Evolutionary conservation across 2,329 filamentous ascomycete genomes (phyloP).

Genomic region (Apiospora saccharicola): DNA sequence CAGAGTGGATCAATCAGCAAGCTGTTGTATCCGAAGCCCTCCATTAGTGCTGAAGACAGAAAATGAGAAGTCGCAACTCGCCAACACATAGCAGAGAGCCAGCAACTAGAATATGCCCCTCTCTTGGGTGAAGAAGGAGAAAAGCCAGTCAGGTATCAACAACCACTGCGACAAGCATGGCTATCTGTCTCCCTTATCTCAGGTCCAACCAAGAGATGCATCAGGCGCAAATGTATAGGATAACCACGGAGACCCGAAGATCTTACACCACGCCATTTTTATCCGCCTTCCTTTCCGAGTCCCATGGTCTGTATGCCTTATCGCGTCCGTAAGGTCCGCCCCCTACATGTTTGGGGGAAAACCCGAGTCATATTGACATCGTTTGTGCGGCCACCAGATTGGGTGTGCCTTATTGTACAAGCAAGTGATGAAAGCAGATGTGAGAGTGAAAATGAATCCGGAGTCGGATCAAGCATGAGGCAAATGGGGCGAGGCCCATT

Average conservation of each 20-base stretch:
- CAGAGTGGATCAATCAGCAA: not conserved
- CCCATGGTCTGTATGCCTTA: slow-evolving; percentile 3
- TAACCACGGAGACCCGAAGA: not conserved
- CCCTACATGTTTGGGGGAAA: not conserved
- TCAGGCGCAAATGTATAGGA: not conserved
- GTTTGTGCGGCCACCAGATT: not conserved
- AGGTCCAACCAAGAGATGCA: not conserved
- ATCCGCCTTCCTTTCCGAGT: not conserved
- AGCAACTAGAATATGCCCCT: not conserved
- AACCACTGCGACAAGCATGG: not conserved
- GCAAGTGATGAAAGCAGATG: not conserved
- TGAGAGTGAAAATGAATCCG: not conserved
- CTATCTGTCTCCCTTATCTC: not conserved
- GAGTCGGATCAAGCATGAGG: not conserved
- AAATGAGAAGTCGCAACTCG: not conserved
- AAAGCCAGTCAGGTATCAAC: slow-evolving; percentile 1
- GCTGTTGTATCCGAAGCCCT: not conserved
- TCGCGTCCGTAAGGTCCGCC: not conserved
- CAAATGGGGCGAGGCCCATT: not conserved
- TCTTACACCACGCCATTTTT: not conserved
- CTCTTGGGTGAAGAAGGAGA: not conserved
- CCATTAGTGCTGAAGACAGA: not conserved
- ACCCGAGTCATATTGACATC: not conserved
- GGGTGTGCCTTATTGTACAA: not conserved
- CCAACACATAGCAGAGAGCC: slow-evolving; percentile 2